Evolutionary conservation across 2,329 filamentous ascomycete species (phyloP).

Genomic region (Stemphylium vesicarium): DNA sequence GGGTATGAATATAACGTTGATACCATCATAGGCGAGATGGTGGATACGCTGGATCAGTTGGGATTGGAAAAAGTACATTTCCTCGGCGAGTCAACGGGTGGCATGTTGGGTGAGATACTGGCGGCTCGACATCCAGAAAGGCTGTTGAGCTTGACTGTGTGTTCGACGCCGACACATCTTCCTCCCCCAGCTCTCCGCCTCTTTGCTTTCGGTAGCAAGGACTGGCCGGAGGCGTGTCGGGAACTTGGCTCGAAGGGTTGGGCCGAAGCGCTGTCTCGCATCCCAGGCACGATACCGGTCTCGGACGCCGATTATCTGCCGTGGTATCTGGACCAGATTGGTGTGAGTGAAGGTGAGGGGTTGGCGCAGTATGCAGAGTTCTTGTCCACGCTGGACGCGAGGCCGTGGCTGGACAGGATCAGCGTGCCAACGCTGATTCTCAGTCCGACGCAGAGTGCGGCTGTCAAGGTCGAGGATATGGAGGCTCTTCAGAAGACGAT

Average conservation of each 20-base stretch:
- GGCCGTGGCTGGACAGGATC: constrained; percentile 37
- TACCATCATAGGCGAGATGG: constrained; percentile 41
- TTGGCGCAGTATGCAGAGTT: constrained; percentile 46
- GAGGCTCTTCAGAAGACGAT: constrained; percentile 24
- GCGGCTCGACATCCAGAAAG: constrained; percentile 40
- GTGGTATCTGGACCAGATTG: constrained; percentile 43
- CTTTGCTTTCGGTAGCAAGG: constrained; percentile 35
- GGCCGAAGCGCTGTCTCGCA: constrained; percentile 35
- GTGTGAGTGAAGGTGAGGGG: constrained; percentile 36
- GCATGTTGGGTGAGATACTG: constrained; percentile 45
- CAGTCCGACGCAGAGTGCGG: constrained; percentile 43
- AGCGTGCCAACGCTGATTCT: constrained; percentile 42
- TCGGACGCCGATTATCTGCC: constrained; percentile 35
- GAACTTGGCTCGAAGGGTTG: constrained; percentile 43
- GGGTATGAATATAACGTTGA: constrained; percentile 29
- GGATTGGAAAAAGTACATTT: constrained; percentile 42
- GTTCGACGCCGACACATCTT: constrained; percentile 40
- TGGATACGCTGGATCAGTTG: constrained; percentile 46
- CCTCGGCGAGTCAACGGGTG: constrained; percentile 44
- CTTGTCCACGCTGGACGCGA: constrained; percentile 39
- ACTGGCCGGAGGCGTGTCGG: constrained; percentile 41
- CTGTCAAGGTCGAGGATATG: constrained; percentile 40
- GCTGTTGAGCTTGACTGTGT: constrained; percentile 40
- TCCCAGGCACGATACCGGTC: constrained; percentile 41
- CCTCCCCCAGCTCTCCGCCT: constrained; percentile 35